A percentile compares a stretch with the other conserved stretches of the same genome.
Evolutionary conservation across 805 yeast species (phyloP).

Genomic region (Wickerhamiella alocasiicola): DNA sequence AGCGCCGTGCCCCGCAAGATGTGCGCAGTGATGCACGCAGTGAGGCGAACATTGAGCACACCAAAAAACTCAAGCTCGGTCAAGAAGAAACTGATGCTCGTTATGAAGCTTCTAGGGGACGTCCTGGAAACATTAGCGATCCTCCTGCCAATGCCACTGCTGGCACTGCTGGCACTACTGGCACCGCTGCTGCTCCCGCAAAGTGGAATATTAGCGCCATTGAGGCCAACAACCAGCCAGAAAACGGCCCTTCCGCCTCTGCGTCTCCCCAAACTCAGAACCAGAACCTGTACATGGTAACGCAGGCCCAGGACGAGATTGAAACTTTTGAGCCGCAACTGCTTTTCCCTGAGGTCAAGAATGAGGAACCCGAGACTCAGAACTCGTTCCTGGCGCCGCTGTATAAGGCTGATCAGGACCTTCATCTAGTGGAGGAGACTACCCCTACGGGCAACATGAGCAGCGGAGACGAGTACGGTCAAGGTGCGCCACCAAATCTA

Average conservation of each 20-base stretch:
- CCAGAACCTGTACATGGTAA: conserved; percentile 25
- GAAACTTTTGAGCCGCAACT: conserved; percentile 48
- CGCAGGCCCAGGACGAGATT: conserved; percentile 27
- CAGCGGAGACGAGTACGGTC: conserved; percentile 14
- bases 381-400: conserved; percentile 13
- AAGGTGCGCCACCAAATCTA: conserved; percentile 24
- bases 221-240: not conserved
- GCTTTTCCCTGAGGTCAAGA: conserved; percentile 34
- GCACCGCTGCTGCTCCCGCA: not conserved
- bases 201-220: not conserved
- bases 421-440: not conserved
- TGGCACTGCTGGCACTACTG: not conserved
- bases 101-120: not conserved
- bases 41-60: not conserved
- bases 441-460: conserved; percentile 2
- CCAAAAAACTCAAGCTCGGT: conserved; percentile 1
- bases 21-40: not conserved
- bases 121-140: not conserved
- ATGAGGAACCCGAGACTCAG: not conserved
- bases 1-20: not conserved
- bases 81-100: not conserved
- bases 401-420: conserved; percentile 11
- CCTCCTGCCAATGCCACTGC: not conserved
- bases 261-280: conserved; percentile 18
- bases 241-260: not conserved